Base-by-base conservation (phyloP, 495 filamentous ascomycete species). In the Tuber indicum region DNA sequence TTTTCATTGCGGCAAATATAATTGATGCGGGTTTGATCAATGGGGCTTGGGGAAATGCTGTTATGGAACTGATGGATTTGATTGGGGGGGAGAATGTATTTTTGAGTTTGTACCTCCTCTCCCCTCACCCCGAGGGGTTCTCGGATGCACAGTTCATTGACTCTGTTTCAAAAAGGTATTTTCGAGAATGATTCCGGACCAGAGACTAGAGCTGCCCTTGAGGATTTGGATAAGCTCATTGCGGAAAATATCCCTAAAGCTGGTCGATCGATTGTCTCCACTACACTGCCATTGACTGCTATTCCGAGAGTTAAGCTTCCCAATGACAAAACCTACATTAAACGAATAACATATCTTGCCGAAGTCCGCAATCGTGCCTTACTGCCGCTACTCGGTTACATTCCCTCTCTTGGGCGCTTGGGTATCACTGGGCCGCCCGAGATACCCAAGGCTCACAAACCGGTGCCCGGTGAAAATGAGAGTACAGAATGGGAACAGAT, bases 1-100 rank as follows among this genome's bases (percentile, higher is more conserved):
- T 94, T 23, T 94, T 92, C 82, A 92, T 95, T 75, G 91, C 91
- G 9, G 90, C 91, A 23, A 93, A 90, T 80, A 86, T 95, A 69
- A 91, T 92, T 81, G 91, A 96, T 80, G 85, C 85, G 17, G 86
- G 83, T 83, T 84, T 95, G 41, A 88, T 91, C 0, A 82, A 86
- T 5, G 91, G 92, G 4, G 85, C 86, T 74, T 94, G 92, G 92
- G 92, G 91, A 0, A 79, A 87, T 75, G 86, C 87, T 19, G 83
- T 95, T 0, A 77, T 91, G 75, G 84, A 89, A 36, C 82, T 94
- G 69, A 87, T 95, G 73, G 86, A 93, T 72, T 77, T 89, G 32
- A 83, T 90, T 23, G 89, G 89, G 6, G 85, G 86, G 32, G 84
- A 88, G 14, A 88, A 90, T 77, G 87, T 88, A 17, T 89, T 87